Percentiles rank a stretch among this genome's conserved stretches.
Conservation (phyloP, 805 yeast species). For the Nakazawaea populi region DNA sequence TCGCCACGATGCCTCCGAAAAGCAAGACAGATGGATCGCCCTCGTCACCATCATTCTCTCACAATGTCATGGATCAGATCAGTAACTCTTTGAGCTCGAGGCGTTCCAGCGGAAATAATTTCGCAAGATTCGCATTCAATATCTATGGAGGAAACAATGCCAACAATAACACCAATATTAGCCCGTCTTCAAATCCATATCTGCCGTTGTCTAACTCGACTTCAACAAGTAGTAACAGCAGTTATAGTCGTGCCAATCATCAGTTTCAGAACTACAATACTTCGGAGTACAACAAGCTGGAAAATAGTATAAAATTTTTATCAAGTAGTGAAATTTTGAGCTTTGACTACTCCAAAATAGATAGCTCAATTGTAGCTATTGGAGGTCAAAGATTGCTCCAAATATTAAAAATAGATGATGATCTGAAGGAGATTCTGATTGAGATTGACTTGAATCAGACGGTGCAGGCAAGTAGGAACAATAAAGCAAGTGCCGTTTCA, state of each 20-base stretch:
- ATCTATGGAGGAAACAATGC: conserved; percentile 38
- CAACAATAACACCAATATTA: conserved; percentile 6
- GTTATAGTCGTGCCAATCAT: conserved; percentile 20
- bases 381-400: conserved; percentile 39
- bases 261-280: conserved; percentile 21
- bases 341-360: conserved; percentile 26
- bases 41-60: conserved; percentile 6
- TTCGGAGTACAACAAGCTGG: conserved; percentile 16
- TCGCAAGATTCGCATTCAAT: conserved; percentile 55
- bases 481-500: conserved; percentile 32
- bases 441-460: conserved; percentile 29
- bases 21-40: conserved; percentile 2
- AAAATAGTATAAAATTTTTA: conserved; percentile 22
- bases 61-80: conserved; percentile 10
- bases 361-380: conserved; percentile 29
- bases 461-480: conserved; percentile 22
- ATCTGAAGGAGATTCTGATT: conserved; percentile 19
- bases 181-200: conserved; percentile 4
- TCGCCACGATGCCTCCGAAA: background rate
- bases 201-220: conserved; percentile 13
- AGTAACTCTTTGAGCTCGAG: conserved; percentile 16
- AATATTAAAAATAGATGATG: conserved; percentile 26
- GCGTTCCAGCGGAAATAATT: conserved; percentile 23
- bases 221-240: conserved; percentile 12
- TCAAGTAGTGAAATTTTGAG: conserved; percentile 27